A percentile compares a stretch with the other conserved stretches of the same genome.
phyloP scores from a whole-genome alignment of 202 grass and related monocot species.

The Bolboschoenoplectus hybrid region DNA sequence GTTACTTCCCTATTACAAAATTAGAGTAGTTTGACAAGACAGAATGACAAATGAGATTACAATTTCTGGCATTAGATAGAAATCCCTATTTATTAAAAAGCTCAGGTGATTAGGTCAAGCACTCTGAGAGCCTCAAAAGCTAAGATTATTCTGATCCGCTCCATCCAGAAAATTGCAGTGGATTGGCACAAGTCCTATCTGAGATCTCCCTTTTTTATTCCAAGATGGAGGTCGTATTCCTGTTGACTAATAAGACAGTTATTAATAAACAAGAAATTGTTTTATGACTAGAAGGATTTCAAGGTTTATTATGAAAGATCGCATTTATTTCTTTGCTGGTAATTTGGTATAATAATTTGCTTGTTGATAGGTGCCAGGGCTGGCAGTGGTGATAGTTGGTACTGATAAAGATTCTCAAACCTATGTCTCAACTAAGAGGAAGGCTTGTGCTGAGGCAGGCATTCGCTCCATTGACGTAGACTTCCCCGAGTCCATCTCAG shows the following conservation, averaged over 20 bases:
- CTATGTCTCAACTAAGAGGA: conserved; percentile 83
- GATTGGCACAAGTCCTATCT: neutral
- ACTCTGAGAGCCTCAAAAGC: neutral
- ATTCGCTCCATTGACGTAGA: conserved; percentile 80
- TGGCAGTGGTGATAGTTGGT: conserved; percentile 95
- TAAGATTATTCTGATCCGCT: neutral
- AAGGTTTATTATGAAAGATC: neutral
- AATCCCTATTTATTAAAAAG: neutral
- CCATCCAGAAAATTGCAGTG: neutral
- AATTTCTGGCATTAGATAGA: neutral
- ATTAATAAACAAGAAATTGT: neutral
- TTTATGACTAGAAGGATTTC: neutral
- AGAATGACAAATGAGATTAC: neutral
- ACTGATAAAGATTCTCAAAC: conserved; percentile 91
- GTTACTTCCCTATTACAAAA: neutral
- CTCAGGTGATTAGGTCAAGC: neutral
- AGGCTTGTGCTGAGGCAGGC: conserved; percentile 86
- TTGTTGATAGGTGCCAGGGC: conserved; percentile 68
- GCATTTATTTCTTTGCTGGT: neutral
- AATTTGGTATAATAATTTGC: neutral
- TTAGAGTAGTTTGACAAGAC: neutral
- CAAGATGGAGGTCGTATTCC: neutral
- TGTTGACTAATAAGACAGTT: neutral
- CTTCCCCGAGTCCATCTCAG: conserved; percentile 71
- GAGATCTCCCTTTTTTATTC: neutral